Percentiles rank a stretch among this genome's conserved stretches.
These are phyloP conservation scores for Aspergillus sergii DNA, from an alignment of 2,329 filamentous ascomycete genomes.

Conservation along the genomic window DNA sequence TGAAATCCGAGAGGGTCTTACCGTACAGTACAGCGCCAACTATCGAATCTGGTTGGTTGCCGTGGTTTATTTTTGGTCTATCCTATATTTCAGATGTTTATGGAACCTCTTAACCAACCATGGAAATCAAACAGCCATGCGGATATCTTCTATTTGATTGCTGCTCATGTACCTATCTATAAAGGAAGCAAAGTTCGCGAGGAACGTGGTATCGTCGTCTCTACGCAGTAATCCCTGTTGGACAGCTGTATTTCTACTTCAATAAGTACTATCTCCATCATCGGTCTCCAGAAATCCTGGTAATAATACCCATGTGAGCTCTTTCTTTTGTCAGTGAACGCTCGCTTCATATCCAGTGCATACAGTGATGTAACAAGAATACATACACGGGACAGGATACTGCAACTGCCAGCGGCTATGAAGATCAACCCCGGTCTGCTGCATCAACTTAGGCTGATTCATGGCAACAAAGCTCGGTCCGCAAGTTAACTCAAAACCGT, in stretches of 20 bases:
- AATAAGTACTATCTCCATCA: neutral
- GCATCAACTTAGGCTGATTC: neutral
- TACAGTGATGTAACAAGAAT: neutral
- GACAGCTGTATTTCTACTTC: neutral
- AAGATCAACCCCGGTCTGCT: neutral
- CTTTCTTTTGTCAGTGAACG: neutral
- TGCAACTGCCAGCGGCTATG: neutral
- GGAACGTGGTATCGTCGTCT: neutral
- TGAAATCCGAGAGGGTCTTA: neutral
- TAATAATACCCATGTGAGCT: neutral
- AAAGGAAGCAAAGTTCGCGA: neutral
- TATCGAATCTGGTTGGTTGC: conserved; percentile 21
- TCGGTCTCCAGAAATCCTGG: neutral
- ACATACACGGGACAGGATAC: neutral
- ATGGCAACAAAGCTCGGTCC: neutral
- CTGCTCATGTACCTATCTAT: neutral
- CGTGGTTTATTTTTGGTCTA: conserved; percentile 19
- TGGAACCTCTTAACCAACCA: neutral
- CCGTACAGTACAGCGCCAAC: conserved; percentile 9
- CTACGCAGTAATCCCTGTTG: neutral
- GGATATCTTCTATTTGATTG: neutral
- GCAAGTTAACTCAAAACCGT: neutral
- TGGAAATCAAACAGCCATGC: conserved; percentile 1
- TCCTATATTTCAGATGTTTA: neutral
- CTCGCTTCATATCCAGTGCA: neutral